These are phyloP conservation scores for Curvularia spicifera DNA, from an alignment of 2,329 filamentous ascomycete species.

Conservation along the genomic window DNA sequence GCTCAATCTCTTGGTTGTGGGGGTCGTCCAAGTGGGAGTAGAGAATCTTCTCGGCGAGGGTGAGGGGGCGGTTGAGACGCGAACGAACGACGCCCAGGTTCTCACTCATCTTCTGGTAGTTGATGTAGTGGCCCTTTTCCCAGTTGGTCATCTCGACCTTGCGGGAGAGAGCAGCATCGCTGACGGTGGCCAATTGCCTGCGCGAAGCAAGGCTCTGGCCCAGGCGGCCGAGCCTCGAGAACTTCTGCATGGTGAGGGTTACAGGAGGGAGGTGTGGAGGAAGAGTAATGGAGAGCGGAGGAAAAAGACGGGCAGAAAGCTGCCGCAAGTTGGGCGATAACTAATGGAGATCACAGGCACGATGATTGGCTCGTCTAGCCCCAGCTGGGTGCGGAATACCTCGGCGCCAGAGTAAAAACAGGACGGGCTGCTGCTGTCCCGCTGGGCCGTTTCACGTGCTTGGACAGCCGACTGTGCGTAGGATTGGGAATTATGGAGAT, in stretches of 20 bases:
- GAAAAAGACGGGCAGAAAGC: slow-evolving; percentile 49
- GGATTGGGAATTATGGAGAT: slow-evolving; percentile 18
- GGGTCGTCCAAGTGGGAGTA: slow-evolving; percentile 99
- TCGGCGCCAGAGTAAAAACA: slow-evolving; percentile 34
- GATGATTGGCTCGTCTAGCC: slow-evolving; percentile 43
- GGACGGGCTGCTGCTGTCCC: slow-evolving; percentile 35
- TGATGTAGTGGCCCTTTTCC: slow-evolving; percentile 97
- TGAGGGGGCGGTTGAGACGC: slow-evolving; percentile 90
- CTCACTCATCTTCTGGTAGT: slow-evolving; percentile 99
- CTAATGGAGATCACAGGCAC: slow-evolving; percentile 39
- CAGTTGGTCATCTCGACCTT: slow-evolving; percentile 99
- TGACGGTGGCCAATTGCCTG: slow-evolving; percentile 78
- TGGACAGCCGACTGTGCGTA: slow-evolving; percentile 13
- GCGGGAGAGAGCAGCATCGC: slow-evolving; percentile 84
- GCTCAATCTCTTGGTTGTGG: slow-evolving; percentile 93
- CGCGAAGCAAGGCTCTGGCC: slow-evolving; percentile 70
- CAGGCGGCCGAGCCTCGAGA: slow-evolving; percentile 72
- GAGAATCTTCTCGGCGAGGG: slow-evolving; percentile 96
- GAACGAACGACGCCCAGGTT: slow-evolving; percentile 89
- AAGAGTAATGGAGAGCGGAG: slow-evolving; percentile 39
- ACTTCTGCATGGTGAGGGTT: slow-evolving; percentile 68
- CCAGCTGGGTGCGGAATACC: slow-evolving; percentile 37
- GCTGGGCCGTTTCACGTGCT: slow-evolving; percentile 44
- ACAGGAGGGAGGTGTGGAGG: slow-evolving; percentile 49
- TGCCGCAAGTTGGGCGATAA: slow-evolving; percentile 43